Base-by-base conservation (phyloP, 352 stramenopile species). In the Blastocystis sp. region DNA sequence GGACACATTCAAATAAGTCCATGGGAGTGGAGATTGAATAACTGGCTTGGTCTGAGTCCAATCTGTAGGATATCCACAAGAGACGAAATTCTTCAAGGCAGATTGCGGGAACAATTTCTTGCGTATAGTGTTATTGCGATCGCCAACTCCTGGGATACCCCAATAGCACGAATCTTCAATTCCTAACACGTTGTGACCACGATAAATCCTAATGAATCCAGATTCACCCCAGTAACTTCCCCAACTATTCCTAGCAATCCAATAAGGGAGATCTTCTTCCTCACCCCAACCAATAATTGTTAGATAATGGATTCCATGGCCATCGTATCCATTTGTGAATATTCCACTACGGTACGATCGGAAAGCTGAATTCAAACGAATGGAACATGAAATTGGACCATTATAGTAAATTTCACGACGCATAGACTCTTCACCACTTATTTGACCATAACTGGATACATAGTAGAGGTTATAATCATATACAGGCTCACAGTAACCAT, bases 321-420 rank as follows among this genome's bases (percentile, higher is more conserved):
- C 87, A 37, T 93, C 92, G 3, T 91, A 95, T 37, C 93, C 93
- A 7, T 92, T 95, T 92, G 90, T 98, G 87, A 98, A 95, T 66
- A 98, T 94, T 37, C 96, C 96, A 33, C 94, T 95, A 7, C 92
- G 94, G 92, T 99, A 98, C 70, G 96, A 92, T 93, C 78, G 13
- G 95, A 89, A 33, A 91, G 91, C 69, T 44, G 51, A 7, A 68
- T 59, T 64, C 64, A 82, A 53, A 80, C 30, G 17, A 60, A 90
- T 95, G 54, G 93, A 95, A 89, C 95, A 97, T 2, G 94, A 94
- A 76, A 98, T 97, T 0, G 95, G 95, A 0, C 96, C 96, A 53
- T 95, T 94, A 24, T 93, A 93, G 79, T 96, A 98, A 75, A 99
- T 98, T 93, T 99, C 96, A 5, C 94, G 92, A 93, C 97, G 98